Base-by-base conservation (phyloP, 805 yeast genomes). In the Lachancea meyersii region DNA sequence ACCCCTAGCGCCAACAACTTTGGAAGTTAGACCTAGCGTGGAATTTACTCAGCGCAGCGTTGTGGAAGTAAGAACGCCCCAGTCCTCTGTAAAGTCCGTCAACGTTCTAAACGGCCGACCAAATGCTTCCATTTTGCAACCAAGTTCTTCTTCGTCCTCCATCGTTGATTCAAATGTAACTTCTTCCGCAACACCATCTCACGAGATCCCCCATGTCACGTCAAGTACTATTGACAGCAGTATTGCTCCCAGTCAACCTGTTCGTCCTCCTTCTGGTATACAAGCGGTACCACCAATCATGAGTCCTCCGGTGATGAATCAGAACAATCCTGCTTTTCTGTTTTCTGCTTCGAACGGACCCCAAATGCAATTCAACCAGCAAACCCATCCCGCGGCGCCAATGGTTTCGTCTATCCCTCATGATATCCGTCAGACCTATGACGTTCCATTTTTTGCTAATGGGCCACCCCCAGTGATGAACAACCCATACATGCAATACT, bases 1-100 rank as follows among this genome's bases (percentile, higher is more conserved):
- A 3, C 63, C 63, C 3, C 47, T 46, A 23, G 63, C 66, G 0
- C 65, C 66, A 2, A 39, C 52, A 2, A 44, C 49, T 3, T 52
- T 61, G 22, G 39, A 45, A 33, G 48, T 48, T 4, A 58, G 55
- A 36, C 65, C 66, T 17, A 41, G 44, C 22, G 16, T 31, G 10
- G 38, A 38, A 13, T 31, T 41, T 17, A 40, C 43, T 11, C 31
- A 34, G 17, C 34, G 35, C 27, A 26, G 19, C 32, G 10, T 22
- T 10, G 19, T 35, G 4, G 16, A 31, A 14, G 22, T n/a, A 14
- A 5, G 9, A n/a, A 38, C 10, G 13, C 51, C 32, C 5, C 4
- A n/a, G 11, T 16, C 32, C 19, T 4, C 17, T 14, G 14, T 30
- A 14, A 17, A 14, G 32, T 18, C 32, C 4, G 19, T 20, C 18